These are phyloP conservation scores for Bryoerythrophyllum caledonicum DNA, from an alignment of 225 moss, liverwort and hornwort species.

Conservation along the genomic window DNA sequence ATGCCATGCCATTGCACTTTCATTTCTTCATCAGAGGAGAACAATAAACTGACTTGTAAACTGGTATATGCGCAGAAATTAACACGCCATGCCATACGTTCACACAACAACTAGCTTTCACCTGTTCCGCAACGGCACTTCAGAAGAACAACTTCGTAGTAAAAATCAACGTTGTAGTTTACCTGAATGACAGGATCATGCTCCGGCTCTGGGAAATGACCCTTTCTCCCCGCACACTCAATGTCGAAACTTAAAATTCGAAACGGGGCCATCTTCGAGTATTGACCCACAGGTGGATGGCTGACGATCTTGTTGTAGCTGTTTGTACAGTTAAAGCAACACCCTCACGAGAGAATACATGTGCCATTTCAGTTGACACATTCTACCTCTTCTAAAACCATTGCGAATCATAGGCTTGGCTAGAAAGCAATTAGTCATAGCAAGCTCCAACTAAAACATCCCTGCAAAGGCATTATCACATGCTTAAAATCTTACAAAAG, in stretches of 20 bases:
- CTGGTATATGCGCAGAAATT: not conserved
- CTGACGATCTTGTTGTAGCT: conserved; percentile 79
- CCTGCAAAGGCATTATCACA: conserved; percentile 1
- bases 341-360: not conserved
- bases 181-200: conserved; percentile 99
- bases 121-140: too few species aligned
- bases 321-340: conserved; percentile 38
- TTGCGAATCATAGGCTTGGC: not conserved
- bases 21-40: conserved; percentile 16
- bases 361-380: conserved; percentile 5
- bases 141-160: not conserved
- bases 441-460: conserved; percentile 15
- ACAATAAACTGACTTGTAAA: not conserved
- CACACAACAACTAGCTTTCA: conserved; percentile 10
- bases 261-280: conserved; percentile 97
- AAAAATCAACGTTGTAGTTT: not conserved
- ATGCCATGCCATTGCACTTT: not conserved
- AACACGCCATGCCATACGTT: conserved; percentile 4
- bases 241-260: conserved; percentile 97
- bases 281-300: conserved; percentile 71
- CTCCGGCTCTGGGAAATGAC: conserved; percentile 95
- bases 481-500: not conserved
- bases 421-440: not conserved
- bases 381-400: not conserved
- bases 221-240: conserved; percentile 93